phyloP scores from a whole-genome alignment of 768 basidiomycete genomes.

The Termitomyces sp. region DNA sequence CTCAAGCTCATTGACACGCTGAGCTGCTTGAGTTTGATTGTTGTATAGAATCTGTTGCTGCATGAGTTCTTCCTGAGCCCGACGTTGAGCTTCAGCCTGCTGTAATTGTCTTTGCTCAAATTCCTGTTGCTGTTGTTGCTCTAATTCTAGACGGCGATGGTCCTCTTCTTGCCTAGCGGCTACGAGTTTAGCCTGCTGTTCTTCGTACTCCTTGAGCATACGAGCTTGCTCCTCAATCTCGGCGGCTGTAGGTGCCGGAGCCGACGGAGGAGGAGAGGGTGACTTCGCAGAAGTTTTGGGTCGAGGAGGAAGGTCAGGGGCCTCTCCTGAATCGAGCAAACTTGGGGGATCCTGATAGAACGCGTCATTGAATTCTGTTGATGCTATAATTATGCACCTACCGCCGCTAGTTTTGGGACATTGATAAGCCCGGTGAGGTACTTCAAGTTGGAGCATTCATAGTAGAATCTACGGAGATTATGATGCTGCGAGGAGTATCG shows the following conservation, averaged over 20 bases:
- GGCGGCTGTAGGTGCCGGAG: slow-evolving; percentile 63
- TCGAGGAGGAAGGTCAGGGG: slow-evolving; percentile 85
- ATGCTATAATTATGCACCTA: slow-evolving; percentile 25
- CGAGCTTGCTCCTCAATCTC: slow-evolving; percentile 87
- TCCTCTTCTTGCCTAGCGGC: slow-evolving; percentile 82
- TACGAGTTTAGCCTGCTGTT: slow-evolving; percentile 85
- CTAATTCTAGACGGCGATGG: slow-evolving; percentile 66
- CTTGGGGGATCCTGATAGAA: slow-evolving; percentile 87
- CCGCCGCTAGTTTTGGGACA: slow-evolving; percentile 94
- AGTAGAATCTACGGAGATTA: slow-evolving; percentile 94
- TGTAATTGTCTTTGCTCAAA: slow-evolving; percentile 85
- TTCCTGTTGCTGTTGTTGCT: slow-evolving; percentile 77
- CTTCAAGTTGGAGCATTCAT: slow-evolving; percentile 98
- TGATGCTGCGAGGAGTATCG: slow-evolving; percentile 91
- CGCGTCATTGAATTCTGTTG: neutral
- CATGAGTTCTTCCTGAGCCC: slow-evolving; percentile 85
- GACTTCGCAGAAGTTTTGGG: slow-evolving; percentile 55
- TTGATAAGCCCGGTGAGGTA: slow-evolving; percentile 97
- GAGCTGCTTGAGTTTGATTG: slow-evolving; percentile 69
- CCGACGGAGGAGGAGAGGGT: slow-evolving; percentile 61
- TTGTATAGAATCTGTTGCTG: slow-evolving; percentile 80
- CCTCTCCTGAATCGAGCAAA: slow-evolving; percentile 72
- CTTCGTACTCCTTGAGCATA: slow-evolving; percentile 94
- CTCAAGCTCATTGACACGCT: slow-evolving; percentile 76
- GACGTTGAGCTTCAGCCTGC: slow-evolving; percentile 83